Base-by-base conservation (phyloP, 1,139 yeast genomes). In the Debaryomyces sp. region DNA sequence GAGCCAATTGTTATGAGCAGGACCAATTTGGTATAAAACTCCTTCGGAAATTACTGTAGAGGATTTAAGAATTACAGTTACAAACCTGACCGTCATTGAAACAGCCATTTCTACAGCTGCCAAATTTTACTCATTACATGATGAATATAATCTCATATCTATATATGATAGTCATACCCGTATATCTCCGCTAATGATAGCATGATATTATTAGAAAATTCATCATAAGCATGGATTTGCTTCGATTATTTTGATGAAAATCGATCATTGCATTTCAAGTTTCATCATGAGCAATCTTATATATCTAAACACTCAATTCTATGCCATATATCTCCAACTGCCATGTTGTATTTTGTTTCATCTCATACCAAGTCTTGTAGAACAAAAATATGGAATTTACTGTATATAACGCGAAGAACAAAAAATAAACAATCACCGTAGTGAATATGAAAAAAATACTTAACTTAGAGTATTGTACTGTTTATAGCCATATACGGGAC, bases 401-500 rank as follows among this genome's bases (percentile, higher is more conserved):
- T 39, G 42, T 27, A 39, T 27, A 39, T 39, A 24, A 18, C n/a
- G 17, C 32, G 21, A 39, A 26, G 33, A 39, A 39, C 42, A 39
- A 39, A 37, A 37, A 37, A 26, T 24, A 39, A 39, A 39, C 42
- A 39, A 30, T 35, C 38, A 15, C 2, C n/a, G 13, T 35, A 12
- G 37, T n/a, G 37, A 34, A 17, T 13, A 17, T 34, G 37, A 18
- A 34, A 32, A 30, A 32, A 10, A 17, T 15, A 9, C 21, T 17
- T 32, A 32, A 15, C 6, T 17, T 32, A 15, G 35, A 4, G 5
- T 6, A 18, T 32, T 32, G 22, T 17, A 15, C 34, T 15, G 10
- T 32, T 32, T 9, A 27, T 2, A 15, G 15, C 21, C 8, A 15
- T 15, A 32, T 8, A 32, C 21, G 12, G 21, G 15, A 15, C 21